These are phyloP conservation scores for Epicoccum sorghinum DNA, from an alignment of 2,329 filamentous ascomycete species.

Conservation along the genomic window DNA sequence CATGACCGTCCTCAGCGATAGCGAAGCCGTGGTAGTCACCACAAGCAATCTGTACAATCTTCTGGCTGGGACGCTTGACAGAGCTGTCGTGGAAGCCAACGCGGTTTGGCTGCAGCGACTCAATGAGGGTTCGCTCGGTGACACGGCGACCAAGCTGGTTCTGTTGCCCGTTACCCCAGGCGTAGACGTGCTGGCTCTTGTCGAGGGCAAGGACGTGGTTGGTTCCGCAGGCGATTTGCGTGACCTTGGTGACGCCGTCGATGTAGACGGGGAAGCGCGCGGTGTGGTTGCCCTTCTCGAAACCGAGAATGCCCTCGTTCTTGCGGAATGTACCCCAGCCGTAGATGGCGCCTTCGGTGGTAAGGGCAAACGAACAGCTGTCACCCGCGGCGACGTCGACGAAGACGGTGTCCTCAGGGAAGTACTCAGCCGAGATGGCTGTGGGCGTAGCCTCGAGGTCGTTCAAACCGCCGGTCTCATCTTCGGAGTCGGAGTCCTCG, in stretches of 20 bases:
- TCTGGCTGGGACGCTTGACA: constrained; percentile 51
- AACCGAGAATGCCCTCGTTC: constrained; percentile 71
- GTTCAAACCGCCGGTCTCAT: constrained; percentile 70
- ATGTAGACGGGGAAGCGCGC: constrained; percentile 60
- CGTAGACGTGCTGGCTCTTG: constrained; percentile 66
- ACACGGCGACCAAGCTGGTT: constrained; percentile 71
- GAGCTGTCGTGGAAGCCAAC: constrained; percentile 58
- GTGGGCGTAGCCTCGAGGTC: constrained; percentile 73
- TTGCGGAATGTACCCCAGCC: constrained; percentile 84
- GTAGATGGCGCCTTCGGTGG: constrained; percentile 75
- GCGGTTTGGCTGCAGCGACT: constrained; percentile 62
- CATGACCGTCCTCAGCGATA: constrained; percentile 68
- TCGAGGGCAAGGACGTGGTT: constrained; percentile 76
- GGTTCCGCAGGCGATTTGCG: constrained; percentile 67
- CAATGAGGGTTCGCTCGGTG: constrained; percentile 63
- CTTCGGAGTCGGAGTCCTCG: constrained; percentile 51
- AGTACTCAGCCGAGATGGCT: constrained; percentile 60
- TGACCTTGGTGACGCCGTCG: constrained; percentile 69
- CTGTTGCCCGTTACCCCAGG: constrained; percentile 77
- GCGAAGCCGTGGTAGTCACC: constrained; percentile 85
- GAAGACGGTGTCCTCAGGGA: constrained; percentile 67
- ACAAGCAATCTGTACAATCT: constrained; percentile 67
- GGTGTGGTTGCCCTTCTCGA: constrained; percentile 55
- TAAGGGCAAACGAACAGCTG: constrained; percentile 77
- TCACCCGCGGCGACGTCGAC: constrained; percentile 74